Percentiles rank a stretch among this genome's conserved stretches.
These are phyloP conservation scores for Begonia masoniana DNA, from an alignment of 306 rosid species.

Conservation along the genomic window DNA sequence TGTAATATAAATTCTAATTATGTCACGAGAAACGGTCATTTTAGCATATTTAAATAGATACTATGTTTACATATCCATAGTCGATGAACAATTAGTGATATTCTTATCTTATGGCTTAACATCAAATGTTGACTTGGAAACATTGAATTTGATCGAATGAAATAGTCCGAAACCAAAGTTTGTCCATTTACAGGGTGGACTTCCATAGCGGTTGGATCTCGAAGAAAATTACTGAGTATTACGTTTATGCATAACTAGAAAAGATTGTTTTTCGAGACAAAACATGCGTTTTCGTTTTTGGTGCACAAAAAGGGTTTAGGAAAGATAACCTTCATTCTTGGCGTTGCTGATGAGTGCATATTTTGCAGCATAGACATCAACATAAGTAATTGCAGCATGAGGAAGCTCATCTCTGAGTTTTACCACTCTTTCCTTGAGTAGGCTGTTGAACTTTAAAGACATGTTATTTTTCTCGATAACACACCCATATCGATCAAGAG, in stretches of 20 bases:
- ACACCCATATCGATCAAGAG: slow-evolving; percentile 45
- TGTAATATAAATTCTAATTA: no score
- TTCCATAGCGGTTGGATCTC: no score
- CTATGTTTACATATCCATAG: no score
- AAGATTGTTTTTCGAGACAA: background rate
- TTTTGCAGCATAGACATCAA: slow-evolving; percentile 61
- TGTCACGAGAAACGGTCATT: no score
- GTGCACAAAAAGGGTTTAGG: background rate
- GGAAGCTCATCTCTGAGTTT: slow-evolving; percentile 42
- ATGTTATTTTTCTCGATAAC: slow-evolving; percentile 36
- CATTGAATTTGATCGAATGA: no score
- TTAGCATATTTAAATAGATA: no score
- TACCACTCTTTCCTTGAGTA: slow-evolving; percentile 21
- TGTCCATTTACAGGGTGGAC: no score
- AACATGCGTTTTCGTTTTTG: background rate
- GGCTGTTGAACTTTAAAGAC: slow-evolving; percentile 46
- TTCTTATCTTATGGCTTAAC: no score
- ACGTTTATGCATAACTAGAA: background rate
- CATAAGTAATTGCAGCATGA: slow-evolving; percentile 57
- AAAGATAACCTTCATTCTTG: slow-evolving; percentile 14
- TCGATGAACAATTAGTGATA: no score
- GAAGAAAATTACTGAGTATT: background rate
- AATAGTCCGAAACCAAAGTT: no score
- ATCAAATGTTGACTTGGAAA: no score
- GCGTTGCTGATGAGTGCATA: slow-evolving; percentile 52